These are phyloP conservation scores for Aegilops speltoides DNA, from an alignment of 176 grass and related monocot species.

Conservation along the genomic window DNA sequence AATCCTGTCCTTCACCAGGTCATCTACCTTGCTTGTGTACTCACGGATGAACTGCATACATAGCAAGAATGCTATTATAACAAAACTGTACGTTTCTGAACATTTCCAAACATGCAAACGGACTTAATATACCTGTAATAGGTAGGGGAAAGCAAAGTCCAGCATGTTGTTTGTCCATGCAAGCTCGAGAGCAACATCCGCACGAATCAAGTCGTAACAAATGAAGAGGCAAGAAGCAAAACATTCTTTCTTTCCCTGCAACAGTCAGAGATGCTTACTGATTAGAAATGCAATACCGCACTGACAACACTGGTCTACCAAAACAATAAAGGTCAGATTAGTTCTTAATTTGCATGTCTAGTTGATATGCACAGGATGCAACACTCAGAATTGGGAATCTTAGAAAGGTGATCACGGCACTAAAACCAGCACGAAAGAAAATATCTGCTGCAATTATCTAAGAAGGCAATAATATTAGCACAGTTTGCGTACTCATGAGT, in stretches of 20 bases:
- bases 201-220: constrained; percentile 90
- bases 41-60: constrained; percentile 78
- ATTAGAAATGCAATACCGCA: constrained; percentile 12
- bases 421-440: constrained; percentile 12
- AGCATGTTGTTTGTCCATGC: constrained; percentile 98
- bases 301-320: not conserved
- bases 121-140: constrained; percentile 74
- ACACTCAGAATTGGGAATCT: not conserved
- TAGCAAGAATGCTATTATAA: not conserved
- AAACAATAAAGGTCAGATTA: not conserved
- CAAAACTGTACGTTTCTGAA: constrained; percentile 1
- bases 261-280: constrained; percentile 14
- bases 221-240: constrained; percentile 98
- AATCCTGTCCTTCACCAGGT: constrained; percentile 84
- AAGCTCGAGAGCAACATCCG: constrained; percentile 95
- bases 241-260: constrained; percentile 99
- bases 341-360: not conserved
- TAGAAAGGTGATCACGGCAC: not conserved
- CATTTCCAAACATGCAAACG: not conserved
- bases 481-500: not conserved
- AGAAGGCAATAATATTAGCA: not conserved
- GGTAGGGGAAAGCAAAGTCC: constrained; percentile 95
- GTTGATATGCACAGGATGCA: not conserved
- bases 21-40: constrained; percentile 93
- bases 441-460: not conserved